A percentile compares a stretch with the other conserved stretches of the same genome.
Conservation (phyloP, 108 stramenopile species). For the Parietichytrium sp. region DNA sequence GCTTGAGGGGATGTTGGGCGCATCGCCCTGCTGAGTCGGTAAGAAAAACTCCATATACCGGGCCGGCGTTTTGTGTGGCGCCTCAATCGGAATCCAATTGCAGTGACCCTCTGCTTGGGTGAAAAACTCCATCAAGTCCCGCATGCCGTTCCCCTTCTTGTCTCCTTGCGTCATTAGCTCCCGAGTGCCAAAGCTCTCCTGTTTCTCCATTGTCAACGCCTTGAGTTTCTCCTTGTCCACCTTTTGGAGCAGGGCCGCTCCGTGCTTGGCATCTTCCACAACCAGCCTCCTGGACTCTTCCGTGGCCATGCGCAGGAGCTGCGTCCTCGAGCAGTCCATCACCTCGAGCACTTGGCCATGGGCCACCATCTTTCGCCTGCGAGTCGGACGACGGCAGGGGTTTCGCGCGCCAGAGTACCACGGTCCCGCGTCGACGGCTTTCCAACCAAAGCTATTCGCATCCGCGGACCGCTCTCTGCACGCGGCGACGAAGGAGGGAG, state of each 20-base stretch:
- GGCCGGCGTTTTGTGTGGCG: background rate
- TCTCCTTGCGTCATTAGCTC: background rate
- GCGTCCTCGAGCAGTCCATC: background rate
- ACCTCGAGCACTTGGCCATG: too few species aligned
- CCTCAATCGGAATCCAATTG: slow-evolving; percentile 23
- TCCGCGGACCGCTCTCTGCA: too few species aligned
- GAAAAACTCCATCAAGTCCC: background rate
- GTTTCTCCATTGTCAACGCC: background rate
- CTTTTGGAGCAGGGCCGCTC: background rate
- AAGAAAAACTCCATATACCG: slow-evolving; percentile 31
- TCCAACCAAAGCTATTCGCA: too few species aligned
- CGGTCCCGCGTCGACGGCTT: too few species aligned
- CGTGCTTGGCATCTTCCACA: background rate
- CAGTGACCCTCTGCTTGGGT: slow-evolving; percentile 34
- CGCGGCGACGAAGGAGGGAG: too few species aligned
- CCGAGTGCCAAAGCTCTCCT: background rate
- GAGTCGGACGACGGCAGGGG: too few species aligned
- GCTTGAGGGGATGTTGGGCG: too few species aligned
- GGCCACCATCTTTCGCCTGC: too few species aligned
- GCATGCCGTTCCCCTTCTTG: background rate
- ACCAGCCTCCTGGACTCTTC: background rate
- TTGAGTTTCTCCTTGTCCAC: background rate
- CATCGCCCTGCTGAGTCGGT: too few species aligned
- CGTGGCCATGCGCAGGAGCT: background rate
- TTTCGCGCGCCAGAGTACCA: too few species aligned